A percentile compares a stretch with the other conserved stretches of the same genome.
Conservation (phyloP, 148 eudicot genomes). For the Agrostemma githago region DNA sequence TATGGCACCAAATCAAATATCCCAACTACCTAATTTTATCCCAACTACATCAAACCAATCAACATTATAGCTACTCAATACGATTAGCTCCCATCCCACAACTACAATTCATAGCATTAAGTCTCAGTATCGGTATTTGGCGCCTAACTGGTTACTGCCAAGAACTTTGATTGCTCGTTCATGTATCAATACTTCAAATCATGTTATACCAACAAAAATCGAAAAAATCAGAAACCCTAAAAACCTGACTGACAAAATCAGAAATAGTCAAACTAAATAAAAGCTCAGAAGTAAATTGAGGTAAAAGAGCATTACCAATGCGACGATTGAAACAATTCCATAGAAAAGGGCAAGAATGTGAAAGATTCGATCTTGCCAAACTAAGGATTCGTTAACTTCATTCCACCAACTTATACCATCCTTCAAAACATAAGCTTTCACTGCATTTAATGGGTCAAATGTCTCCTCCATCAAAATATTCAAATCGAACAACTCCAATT, state of each 20-base stretch:
- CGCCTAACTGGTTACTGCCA: too few species aligned
- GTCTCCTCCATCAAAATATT: conserved; percentile 21
- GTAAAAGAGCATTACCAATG: conserved; percentile 44
- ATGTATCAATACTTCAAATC: too few species aligned
- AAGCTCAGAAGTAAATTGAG: not conserved
- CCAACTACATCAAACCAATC: not conserved
- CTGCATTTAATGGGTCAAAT: conserved; percentile 40
- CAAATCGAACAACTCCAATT: not conserved
- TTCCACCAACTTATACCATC: conserved; percentile 73
- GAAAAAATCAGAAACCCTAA: conserved; percentile 9
- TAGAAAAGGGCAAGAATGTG: conserved; percentile 62
- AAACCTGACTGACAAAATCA: not conserved
- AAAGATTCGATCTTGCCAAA: conserved; percentile 90
- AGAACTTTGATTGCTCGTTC: too few species aligned
- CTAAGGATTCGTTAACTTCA: conserved; percentile 44
- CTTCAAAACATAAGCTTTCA: conserved; percentile 36
- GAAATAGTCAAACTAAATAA: not conserved
- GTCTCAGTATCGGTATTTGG: too few species aligned
- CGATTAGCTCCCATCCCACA: not conserved
- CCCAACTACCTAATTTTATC: not conserved
- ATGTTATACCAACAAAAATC: not conserved
- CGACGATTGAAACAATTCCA: conserved; percentile 70
- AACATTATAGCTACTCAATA: not conserved
- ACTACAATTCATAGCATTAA: not conserved
- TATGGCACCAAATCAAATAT: not conserved